Percentiles rank a stretch among this genome's conserved stretches.
phyloP scores from a whole-genome alignment of 805 yeast genomes.

The Peterozyma toletana region DNA sequence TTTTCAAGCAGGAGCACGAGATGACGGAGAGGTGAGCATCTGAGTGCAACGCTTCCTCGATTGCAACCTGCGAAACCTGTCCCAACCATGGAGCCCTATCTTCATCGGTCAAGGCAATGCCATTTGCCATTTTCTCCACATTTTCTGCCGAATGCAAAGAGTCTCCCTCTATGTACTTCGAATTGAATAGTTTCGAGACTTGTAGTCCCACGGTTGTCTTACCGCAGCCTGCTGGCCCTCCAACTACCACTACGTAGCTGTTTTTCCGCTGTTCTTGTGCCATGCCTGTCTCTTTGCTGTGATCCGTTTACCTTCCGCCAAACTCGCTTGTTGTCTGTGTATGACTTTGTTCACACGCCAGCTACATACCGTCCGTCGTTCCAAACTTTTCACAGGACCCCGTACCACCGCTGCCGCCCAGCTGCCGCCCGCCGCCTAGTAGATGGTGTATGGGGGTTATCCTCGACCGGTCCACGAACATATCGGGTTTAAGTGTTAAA shows the following conservation, averaged over 20 bases:
- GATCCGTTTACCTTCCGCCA: too few relatives aligned
- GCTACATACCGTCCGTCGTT: too few relatives aligned
- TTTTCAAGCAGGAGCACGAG: constrained; percentile 82
- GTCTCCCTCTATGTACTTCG: constrained; percentile 83
- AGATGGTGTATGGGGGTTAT: too few relatives aligned
- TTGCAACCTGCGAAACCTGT: constrained; percentile 34
- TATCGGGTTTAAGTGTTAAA: too few relatives aligned
- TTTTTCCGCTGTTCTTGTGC: too few relatives aligned
- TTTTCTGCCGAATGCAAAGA: constrained; percentile 62
- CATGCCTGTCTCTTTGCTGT: too few relatives aligned
- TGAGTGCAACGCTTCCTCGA: constrained; percentile 26
- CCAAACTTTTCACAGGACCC: too few relatives aligned
- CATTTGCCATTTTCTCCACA: constrained; percentile 75
- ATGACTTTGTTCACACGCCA: too few relatives aligned
- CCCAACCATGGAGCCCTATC: constrained; percentile 91
- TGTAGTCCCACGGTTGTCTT: constrained; percentile 69
- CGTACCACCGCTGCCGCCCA: too few relatives aligned
- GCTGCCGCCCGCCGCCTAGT: too few relatives aligned
- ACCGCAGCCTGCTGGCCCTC: constrained; percentile 97
- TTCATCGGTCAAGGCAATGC: constrained; percentile 77
- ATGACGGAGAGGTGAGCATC: constrained; percentile 37
- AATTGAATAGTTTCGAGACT: constrained; percentile 35
- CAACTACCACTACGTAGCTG: constrained; percentile 42
- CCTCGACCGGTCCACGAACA: too few relatives aligned
- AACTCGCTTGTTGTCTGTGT: too few relatives aligned